phyloP scores from a whole-genome alignment of 2,329 filamentous ascomycete species.

The Aspergillus fischeri region DNA sequence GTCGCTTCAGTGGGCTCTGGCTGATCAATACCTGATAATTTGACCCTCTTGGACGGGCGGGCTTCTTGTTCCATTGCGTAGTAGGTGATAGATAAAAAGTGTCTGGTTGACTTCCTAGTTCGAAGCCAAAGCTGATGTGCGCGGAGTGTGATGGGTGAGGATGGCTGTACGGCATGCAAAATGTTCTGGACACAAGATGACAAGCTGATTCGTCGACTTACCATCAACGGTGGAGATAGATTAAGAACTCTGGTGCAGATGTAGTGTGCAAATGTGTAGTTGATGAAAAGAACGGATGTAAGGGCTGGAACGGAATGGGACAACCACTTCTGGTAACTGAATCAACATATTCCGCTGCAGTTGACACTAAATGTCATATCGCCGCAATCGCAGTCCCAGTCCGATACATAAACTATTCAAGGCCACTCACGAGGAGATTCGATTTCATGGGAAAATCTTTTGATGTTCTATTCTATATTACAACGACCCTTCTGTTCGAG shows the following conservation, averaged over 20 bases:
- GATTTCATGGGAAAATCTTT: neutral
- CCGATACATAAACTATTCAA: neutral
- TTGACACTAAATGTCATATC: neutral
- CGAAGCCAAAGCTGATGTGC: neutral
- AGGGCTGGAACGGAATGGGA: neutral
- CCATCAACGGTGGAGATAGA: neutral
- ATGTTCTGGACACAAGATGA: neutral
- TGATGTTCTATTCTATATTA: neutral
- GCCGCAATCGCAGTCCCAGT: neutral
- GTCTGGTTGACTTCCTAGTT: neutral
- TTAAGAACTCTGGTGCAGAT: neutral
- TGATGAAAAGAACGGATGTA: neutral
- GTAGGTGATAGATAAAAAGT: neutral
- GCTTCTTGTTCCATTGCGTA: neutral
- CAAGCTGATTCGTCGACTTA: neutral
- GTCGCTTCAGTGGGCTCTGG: neutral
- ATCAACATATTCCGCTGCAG: neutral
- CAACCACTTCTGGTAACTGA: no score
- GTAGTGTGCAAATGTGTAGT: neutral
- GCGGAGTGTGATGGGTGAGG: neutral
- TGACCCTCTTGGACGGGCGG: slow-evolving; percentile 12
- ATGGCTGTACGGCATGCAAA: neutral
- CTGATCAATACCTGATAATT: slow-evolving; percentile 1
- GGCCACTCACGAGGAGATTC: neutral
- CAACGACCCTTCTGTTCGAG: neutral